Evolutionary conservation across 1,284 basidiomycete genomes (phyloP), one percentile per base, ranked within the genome.

Genomic region (Cutaneotrichosporon sp.): DNA sequence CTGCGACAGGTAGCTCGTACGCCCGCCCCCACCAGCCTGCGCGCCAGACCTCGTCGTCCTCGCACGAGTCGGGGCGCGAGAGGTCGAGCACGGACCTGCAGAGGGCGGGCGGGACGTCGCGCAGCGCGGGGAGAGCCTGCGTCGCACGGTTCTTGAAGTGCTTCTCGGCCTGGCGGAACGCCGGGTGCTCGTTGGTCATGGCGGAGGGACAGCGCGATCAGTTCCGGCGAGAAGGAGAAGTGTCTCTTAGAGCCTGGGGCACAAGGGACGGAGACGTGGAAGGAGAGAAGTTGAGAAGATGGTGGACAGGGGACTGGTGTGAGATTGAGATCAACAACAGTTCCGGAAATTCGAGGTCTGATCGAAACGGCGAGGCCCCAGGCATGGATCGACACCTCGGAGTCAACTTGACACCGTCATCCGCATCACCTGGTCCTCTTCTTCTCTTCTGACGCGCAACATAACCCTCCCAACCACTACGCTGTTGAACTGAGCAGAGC

Each of bases 71-170:
- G 10, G 74, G 72, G 13, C 76, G 69, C 10, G 75, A 74, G 6
- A 78, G 66, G 58, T 80, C 77, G 24, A 79, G 54, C n/a, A 79
- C 63, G 1, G 60, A 43, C 16, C 25, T 7, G 46, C 64, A 65
- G 13, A 59, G n/a, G 16, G 18, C 34, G 6, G 47, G 4, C 62
- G 10, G 65, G 49, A 49, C 65, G 14, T 56, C 58, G 14, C 67
- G 68, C 1, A 80, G 62, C 0, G 73, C 69, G 0, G 77, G 78
- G 55, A 31, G 60, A 34, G 47, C 52, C 54, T 65, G 25, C 14
- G 66, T 59, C 10, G 71, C 66, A 20, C 72, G 72, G 59, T 71
- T 75, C 67, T 80, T 80, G 70, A 75, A 80, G 66, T 80, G 76
- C 59, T 79, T 79, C 66, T 80, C 79, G 9, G 70, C 63, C 5